Percentiles rank a stretch among this genome's conserved stretches.
These are phyloP conservation scores for Juglanconis oblonga DNA, from an alignment of 2,329 filamentous ascomycete genomes.

Conservation along the genomic window DNA sequence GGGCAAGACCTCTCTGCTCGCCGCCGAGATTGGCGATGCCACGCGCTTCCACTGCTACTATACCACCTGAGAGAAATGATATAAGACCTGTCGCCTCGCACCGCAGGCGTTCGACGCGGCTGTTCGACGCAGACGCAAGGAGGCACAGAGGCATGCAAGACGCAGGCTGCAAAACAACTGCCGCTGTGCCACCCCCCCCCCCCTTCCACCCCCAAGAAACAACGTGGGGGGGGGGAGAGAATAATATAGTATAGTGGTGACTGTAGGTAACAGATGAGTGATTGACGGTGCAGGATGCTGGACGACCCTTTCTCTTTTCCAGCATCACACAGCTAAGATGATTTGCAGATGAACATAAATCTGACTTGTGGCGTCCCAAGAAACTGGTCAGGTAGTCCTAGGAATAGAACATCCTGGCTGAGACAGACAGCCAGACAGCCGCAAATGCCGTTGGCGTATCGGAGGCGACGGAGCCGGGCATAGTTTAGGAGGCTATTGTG, in stretches of 20 bases:
- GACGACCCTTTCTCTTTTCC: not conserved
- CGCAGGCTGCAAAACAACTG: conserved; percentile 5
- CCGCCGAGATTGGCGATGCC: not conserved
- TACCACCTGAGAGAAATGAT: not conserved
- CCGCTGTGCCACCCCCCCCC: not conserved
- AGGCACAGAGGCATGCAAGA: not conserved
- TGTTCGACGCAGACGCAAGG: not conserved
- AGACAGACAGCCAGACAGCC: not conserved
- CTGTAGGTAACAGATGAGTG: not conserved
- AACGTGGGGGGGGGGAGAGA: conserved; percentile 1
- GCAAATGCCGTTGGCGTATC: not conserved
- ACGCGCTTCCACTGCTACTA: not conserved
- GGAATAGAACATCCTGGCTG: not conserved
- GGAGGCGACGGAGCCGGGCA: not conserved
- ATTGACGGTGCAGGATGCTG: conserved; percentile 11
- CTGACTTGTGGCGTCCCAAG: not conserved
- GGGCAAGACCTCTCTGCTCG: not conserved
- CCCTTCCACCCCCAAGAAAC: not conserved
- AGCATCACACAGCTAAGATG: not conserved
- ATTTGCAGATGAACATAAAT: conserved; percentile 1
- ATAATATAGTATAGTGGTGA: not conserved
- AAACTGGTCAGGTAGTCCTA: not conserved
- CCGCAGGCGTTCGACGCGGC: not conserved
- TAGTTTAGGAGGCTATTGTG: not conserved
- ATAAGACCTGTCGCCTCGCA: conserved; percentile 1